Conservation (phyloP, 306 rosid genomes). For the apple (Malus domestica) region ASM211411v1 NC_041802.1:32439001-32439500, state of each 20-base stretch:
- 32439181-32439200: slow-evolving; percentile 21
- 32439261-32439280: too few relatives aligned
- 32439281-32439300: not conserved
- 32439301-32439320: not conserved
- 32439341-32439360: slow-evolving; percentile 15
- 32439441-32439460: too few relatives aligned
- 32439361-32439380: slow-evolving; percentile 18
- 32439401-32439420: slow-evolving; percentile 37
- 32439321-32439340: not conserved
- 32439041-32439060: not conserved
- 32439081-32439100: slow-evolving; percentile 15
- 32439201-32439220: slow-evolving; percentile 24
- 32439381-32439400: slow-evolving; percentile 22
- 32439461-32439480: not conserved
- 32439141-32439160: slow-evolving; percentile 11
- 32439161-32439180: not conserved
- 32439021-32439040: too few relatives aligned
- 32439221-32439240: slow-evolving; percentile 10
- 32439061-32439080: not conserved
- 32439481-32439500: not conserved
- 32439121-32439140: slow-evolving; percentile 2
- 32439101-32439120: slow-evolving; percentile 17
- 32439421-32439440: slow-evolving; percentile 62
- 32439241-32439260: slow-evolving; percentile 23
- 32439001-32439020: too few relatives aligned